phyloP scores from a whole-genome alignment of 495 filamentous ascomycete species.

The Aspergillus cristatus region DNA sequence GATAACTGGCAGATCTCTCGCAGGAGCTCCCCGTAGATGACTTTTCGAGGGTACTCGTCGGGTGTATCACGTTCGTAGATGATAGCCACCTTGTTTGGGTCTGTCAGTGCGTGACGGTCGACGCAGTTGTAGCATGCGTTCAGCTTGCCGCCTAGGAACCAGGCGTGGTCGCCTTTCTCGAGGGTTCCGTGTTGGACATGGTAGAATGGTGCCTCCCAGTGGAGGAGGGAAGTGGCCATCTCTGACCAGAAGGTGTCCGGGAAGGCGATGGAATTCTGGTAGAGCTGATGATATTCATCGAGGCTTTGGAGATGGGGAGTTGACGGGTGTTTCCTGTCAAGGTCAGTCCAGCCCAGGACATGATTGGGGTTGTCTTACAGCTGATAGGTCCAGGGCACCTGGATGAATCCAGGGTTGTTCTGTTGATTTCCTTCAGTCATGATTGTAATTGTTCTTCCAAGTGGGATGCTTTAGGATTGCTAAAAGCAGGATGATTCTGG shows the following conservation, averaged over 20 bases:
- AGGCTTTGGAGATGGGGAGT: background rate
- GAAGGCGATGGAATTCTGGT: constrained; percentile 4
- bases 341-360: too few species aligned
- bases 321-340: constrained; percentile 1
- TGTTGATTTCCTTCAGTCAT: too few species aligned
- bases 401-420: too few species aligned
- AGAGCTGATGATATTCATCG: constrained; percentile 3
- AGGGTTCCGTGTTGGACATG: background rate
- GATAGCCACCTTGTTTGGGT: constrained; percentile 55
- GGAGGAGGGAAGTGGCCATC: background rate
- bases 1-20: constrained; percentile 61
- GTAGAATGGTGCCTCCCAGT: background rate
- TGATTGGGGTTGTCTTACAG: too few species aligned
- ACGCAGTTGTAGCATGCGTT: constrained; percentile 74
- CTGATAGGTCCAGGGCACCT: too few species aligned
- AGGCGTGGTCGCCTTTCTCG: constrained; percentile 47
- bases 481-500: too few species aligned
- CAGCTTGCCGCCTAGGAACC: constrained; percentile 71
- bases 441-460: too few species aligned
- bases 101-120: constrained; percentile 63
- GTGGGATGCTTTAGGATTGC: too few species aligned
- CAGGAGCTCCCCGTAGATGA: constrained; percentile 59
- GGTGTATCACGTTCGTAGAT: constrained; percentile 70
- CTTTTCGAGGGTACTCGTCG: constrained; percentile 46
- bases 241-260: constrained; percentile 3